Evolutionary conservation across 345 rosid species (phyloP).

Genomic region (Gossypium stocksii): DNA sequence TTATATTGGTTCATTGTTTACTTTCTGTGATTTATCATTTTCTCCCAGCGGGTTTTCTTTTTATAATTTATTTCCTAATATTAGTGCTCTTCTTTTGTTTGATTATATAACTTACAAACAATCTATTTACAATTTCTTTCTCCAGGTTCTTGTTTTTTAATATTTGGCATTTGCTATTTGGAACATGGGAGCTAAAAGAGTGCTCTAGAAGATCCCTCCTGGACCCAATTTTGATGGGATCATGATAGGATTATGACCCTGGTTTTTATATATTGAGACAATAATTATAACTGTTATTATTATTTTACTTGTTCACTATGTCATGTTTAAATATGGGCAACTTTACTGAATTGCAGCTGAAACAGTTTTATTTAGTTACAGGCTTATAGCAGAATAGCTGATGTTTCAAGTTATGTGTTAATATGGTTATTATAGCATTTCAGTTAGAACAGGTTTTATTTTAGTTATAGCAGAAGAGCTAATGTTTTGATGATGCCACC

Average conservation of each 20-base stretch:
- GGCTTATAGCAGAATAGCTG: neutral
- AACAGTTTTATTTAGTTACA: neutral
- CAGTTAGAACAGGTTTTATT: neutral
- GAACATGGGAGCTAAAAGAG: neutral
- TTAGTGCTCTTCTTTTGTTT: neutral
- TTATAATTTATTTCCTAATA: neutral
- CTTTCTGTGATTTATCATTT: neutral
- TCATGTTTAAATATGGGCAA: neutral
- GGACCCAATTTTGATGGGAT: neutral
- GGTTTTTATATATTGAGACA: neutral
- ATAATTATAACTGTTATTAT: neutral
- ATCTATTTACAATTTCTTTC: neutral
- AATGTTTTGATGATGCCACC: conserved; percentile 7
- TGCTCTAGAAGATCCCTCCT: neutral
- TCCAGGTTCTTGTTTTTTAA: neutral
- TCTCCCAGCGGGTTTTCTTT: neutral
- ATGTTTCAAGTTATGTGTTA: neutral
- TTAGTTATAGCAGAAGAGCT: neutral
- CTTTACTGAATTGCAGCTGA: neutral
- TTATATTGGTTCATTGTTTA: neutral
- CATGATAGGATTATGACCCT: neutral
- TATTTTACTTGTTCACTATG: neutral
- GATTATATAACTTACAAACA: neutral
- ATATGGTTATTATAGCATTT: neutral
- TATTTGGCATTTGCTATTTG: neutral